phyloP scores from a whole-genome alignment of 805 yeast genomes.

The Wickerhamomyces silvicola region DNA sequence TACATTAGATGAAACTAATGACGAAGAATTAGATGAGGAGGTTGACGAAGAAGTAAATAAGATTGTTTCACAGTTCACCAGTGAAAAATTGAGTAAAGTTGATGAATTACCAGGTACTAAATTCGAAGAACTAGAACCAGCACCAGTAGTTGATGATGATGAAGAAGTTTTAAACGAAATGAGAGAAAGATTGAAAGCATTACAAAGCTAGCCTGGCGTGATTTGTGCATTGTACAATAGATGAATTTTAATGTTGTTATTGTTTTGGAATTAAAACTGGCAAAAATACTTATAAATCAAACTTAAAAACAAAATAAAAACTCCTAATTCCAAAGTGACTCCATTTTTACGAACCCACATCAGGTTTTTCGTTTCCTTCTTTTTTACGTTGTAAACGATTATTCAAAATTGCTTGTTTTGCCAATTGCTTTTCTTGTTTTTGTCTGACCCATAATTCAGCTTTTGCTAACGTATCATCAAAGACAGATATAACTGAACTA shows the following conservation, averaged over 20 bases:
- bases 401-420: constrained; percentile 23
- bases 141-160: constrained; percentile 43
- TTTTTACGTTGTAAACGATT: constrained; percentile 12
- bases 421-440: constrained; percentile 32
- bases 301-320: too few relatives aligned
- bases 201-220: constrained; percentile 56
- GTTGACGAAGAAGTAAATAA: constrained; percentile 58
- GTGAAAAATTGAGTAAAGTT: constrained; percentile 34
- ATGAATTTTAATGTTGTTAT: too few relatives aligned
- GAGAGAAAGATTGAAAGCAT: constrained; percentile 82
- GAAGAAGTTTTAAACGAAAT: constrained; percentile 72
- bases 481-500: constrained; percentile 71
- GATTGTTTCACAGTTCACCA: constrained; percentile 42
- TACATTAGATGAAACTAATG: constrained; percentile 55
- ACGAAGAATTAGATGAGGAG: constrained; percentile 59
- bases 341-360: too few relatives aligned
- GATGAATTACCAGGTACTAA: constrained; percentile 27
- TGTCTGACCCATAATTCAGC: constrained; percentile 79
- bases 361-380: neutral
- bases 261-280: too few relatives aligned
- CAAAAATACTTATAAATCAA: too few relatives aligned
- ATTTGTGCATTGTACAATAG: too few relatives aligned
- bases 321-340: too few relatives aligned
- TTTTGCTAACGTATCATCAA: constrained; percentile 75
- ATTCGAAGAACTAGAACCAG: constrained; percentile 19